Evolutionary conservation across 1,284 basidiomycete species (phyloP), one percentile per base, ranked within the genome.

Genomic region (Fomes fomentarius): DNA sequence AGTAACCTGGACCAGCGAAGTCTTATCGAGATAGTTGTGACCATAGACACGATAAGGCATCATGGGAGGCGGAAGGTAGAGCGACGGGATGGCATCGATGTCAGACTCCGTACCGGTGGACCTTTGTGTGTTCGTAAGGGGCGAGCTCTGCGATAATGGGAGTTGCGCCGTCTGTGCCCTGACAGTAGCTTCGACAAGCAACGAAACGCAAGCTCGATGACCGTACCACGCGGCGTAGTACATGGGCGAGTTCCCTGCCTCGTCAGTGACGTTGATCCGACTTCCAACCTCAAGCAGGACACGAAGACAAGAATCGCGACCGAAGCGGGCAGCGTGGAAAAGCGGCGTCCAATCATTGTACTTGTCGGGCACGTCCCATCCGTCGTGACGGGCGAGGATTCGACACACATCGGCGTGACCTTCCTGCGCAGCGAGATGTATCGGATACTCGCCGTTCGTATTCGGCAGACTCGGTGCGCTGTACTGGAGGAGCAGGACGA

Each of bases 151-250:
- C 5, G 66, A 57, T 14, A 56, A 30, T 4, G 62, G 50, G 1
- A 51, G 39, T 21, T 57, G 57, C 6, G 56, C 56, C 17, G 61
- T 57, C 24, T 63, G 58, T 14, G 54, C 57, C 30, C 49, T 70
- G 2, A 63, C 51, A 19, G 63, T 74, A 38, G 78, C 82, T 53
- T 78, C 76, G 60, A 94, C 73, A n/a, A 98, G 78, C n/a, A 85
- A 76, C 37, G 83, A 78, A 51, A 95, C 82, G 63, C 89, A 94
- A 35, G 79, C 76, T 51, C 91, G 85, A 69, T 98, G 94, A 2
- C 97, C 97, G 66, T 94, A 94, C 96, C 97, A 99, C 4, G 94
- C 95, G 0, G 97, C 96, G 67, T 98, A 98, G 75, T 98, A 96
- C 38, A 95, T 82, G 14, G 96, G 86, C 43, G 85, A 83, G 66